A percentile compares a stretch with the other conserved stretches of the same genome.
phyloP scores from a whole-genome alignment of 2,329 filamentous ascomycete genomes.

The Fusarium tricinctum region DNA sequence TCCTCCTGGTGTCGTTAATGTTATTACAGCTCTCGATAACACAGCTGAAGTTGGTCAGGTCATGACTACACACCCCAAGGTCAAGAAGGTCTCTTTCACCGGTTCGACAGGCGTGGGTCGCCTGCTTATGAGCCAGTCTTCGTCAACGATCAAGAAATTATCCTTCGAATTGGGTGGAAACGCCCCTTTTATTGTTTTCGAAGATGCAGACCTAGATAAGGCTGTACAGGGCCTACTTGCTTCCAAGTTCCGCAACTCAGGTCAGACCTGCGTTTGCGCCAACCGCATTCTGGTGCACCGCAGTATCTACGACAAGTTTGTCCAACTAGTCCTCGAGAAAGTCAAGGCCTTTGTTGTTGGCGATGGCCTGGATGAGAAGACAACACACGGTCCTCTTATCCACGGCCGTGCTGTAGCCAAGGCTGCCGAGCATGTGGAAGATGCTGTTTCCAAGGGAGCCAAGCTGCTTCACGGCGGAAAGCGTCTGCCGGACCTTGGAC shows the following conservation, averaged over 20 bases:
- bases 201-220: slow-evolving; percentile 78
- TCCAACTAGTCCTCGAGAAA: slow-evolving; percentile 63
- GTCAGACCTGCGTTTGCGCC: slow-evolving; percentile 78
- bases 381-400: slow-evolving; percentile 73
- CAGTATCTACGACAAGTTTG: slow-evolving; percentile 71
- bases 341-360: slow-evolving; percentile 71
- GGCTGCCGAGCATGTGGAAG: slow-evolving; percentile 72
- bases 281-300: slow-evolving; percentile 73
- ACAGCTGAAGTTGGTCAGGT: slow-evolving; percentile 81
- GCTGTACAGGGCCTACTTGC: slow-evolving; percentile 76
- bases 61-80: slow-evolving; percentile 52
- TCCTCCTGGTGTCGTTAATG: slow-evolving; percentile 87
- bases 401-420: slow-evolving; percentile 75
- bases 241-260: slow-evolving; percentile 79
- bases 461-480: slow-evolving; percentile 72
- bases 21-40: slow-evolving; percentile 82
- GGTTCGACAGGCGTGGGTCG: slow-evolving; percentile 66
- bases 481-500: slow-evolving; percentile 69
- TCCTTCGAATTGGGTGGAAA: slow-evolving; percentile 82
- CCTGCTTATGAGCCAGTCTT: slow-evolving; percentile 76
- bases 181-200: slow-evolving; percentile 82
- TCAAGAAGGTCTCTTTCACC: slow-evolving; percentile 82
- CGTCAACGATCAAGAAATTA: slow-evolving; percentile 78
- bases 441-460: slow-evolving; percentile 73
- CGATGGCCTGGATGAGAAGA: slow-evolving; percentile 66